A percentile compares a stretch with the other conserved stretches of the same genome.
These are phyloP conservation scores for Saccharomyces hybrid DNA, from an alignment of 1,139 yeast species.

Conservation along the genomic window DNA sequence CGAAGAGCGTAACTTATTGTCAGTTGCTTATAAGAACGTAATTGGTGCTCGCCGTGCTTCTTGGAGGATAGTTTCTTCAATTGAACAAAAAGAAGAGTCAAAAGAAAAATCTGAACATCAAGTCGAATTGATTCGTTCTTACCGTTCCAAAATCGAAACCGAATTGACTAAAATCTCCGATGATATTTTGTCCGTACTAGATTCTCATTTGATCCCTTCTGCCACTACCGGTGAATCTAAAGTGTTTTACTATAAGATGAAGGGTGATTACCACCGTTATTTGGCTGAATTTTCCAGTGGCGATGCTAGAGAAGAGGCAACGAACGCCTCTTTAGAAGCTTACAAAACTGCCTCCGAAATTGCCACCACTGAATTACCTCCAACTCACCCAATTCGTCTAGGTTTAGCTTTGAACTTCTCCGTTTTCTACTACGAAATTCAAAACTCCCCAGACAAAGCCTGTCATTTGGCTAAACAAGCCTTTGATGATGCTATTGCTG, in stretches of 20 bases:
- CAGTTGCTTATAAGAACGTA: slow-evolving; percentile 97
- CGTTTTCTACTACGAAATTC: slow-evolving; percentile 95
- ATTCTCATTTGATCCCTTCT: slow-evolving; percentile 82
- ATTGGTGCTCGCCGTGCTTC: slow-evolving; percentile 99
- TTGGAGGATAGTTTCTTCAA: slow-evolving; percentile 97
- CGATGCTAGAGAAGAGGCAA: slow-evolving; percentile 88
- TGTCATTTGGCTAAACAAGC: slow-evolving; percentile 98
- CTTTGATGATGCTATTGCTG: slow-evolving; percentile 97
- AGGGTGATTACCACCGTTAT: slow-evolving; percentile 99
- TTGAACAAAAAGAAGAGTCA: slow-evolving; percentile 98
- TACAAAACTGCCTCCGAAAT: slow-evolving; percentile 94
- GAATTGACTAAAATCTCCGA: slow-evolving; percentile 92
- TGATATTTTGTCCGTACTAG: slow-evolving; percentile 81
- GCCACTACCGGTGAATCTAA: slow-evolving; percentile 96
- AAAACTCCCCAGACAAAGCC: slow-evolving; percentile 96
- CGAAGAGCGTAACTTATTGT: slow-evolving; percentile 93
- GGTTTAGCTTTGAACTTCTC: slow-evolving; percentile 97
- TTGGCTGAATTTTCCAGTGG: slow-evolving; percentile 92
- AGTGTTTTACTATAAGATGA: slow-evolving; percentile 98
- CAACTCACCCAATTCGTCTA: slow-evolving; percentile 97
- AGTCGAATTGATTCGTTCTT: slow-evolving; percentile 83
- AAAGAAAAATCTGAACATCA: slow-evolving; percentile 68
- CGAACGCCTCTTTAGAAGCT: slow-evolving; percentile 87
- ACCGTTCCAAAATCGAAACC: slow-evolving; percentile 87
- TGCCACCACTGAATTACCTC: slow-evolving; percentile 93